Evolutionary conservation across 2,329 filamentous ascomycete species (phyloP), one percentile per base, ranked within the genome.

Genomic region (Hymenoscyphus occultus): DNA sequence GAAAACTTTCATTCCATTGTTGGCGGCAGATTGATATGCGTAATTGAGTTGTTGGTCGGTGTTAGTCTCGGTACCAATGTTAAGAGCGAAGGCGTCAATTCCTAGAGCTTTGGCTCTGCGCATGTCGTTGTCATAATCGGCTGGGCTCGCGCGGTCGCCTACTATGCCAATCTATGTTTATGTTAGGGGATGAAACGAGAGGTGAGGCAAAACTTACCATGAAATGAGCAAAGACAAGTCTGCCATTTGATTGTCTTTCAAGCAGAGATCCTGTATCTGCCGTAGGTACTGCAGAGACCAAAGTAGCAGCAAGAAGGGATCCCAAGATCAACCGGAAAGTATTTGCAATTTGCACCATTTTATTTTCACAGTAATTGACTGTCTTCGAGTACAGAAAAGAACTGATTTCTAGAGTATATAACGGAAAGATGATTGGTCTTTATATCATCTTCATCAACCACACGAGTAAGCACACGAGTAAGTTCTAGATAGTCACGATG

Each of bases 21-120:
- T 65, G 2, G 71, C 66, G 10, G 68, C 71, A 31, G 73, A 70
- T 59, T 67, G 66, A 62, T 74, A 77, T 4, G 75, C 75, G 16
- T 73, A 64, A 10, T 64, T 65, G 13, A 76, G 69, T 64, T 76
- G 74, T 14, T 56, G 58, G 32, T 72, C 67, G 1, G 70, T 72
- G 1, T 76, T 80, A 31, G 45, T 14, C 35, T 73, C 74, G 0
- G 68, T 69, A 16, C 73, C 75, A 48, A 76, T 75, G 42, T 77
- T 76, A 32, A 77, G 61, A 4, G 75, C 75, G 61, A 77, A 77
- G 5, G 74, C 75, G 58, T 77, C 75, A 59, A 77, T 76, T 5
- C 76, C 77, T 1, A 77, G 65, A 1, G 68, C 31, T 56, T 72
- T 73, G 31, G 73, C 73, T 19, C 65, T 60, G 22, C 63, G 56